Evolutionary conservation across 805 yeast species (phyloP).

Genomic region (Cyberlindnera lachancei): DNA sequence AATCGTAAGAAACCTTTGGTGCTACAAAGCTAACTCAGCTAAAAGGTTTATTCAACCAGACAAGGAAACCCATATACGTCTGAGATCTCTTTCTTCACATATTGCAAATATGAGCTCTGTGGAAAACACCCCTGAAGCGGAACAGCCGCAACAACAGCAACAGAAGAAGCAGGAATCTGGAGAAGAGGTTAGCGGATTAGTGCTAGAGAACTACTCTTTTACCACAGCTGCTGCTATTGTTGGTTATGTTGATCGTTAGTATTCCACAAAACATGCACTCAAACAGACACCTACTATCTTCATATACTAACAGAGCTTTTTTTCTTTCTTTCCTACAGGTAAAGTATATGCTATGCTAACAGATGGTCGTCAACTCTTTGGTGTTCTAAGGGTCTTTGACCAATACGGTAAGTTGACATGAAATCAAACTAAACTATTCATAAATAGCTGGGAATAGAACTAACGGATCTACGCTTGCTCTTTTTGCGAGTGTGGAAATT

Average conservation of each 20-base stretch:
- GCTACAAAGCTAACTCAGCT: too few species aligned
- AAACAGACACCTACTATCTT: background rate
- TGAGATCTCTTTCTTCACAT: background rate
- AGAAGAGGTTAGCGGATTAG: conserved; percentile 46
- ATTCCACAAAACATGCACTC: background rate
- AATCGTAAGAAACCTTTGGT: too few species aligned
- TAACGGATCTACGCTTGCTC: too few species aligned
- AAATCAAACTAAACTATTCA: background rate
- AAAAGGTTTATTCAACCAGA: too few species aligned
- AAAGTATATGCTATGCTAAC: conserved; percentile 78
- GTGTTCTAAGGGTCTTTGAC: conserved; percentile 90
- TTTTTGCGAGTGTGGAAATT: too few species aligned
- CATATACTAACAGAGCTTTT: background rate
- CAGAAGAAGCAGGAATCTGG: conserved; percentile 20
- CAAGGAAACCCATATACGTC: too few species aligned
- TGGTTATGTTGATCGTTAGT: conserved; percentile 69
- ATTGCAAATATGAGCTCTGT: conserved; percentile 9
- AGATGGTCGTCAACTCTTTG: conserved; percentile 84
- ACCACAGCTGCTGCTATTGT: conserved; percentile 88
- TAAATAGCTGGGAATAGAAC: too few species aligned
- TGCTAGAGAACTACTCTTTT: conserved; percentile 73
- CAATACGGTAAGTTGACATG: conserved; percentile 51
- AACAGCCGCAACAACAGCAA: conserved; percentile 8
- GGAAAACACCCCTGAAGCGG: conserved; percentile 9
- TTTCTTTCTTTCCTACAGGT: conserved; percentile 21